phyloP scores from a whole-genome alignment of 495 filamentous ascomycete species.

The Gamarada debralockiae region DNA sequence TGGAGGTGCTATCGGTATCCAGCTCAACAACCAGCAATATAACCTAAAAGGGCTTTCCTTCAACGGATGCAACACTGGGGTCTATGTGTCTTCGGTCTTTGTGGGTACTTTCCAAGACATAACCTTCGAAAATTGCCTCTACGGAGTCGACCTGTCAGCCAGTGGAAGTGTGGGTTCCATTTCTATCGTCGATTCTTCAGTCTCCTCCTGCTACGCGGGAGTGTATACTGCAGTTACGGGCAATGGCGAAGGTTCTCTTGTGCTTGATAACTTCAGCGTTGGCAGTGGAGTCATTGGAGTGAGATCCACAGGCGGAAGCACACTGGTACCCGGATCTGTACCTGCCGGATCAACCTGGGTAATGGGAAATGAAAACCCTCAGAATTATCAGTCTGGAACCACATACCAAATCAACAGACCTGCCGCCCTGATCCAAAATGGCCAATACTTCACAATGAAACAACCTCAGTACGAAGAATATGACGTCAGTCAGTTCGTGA shows the following conservation, averaged over 20 bases:
- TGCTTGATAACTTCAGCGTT: constrained; percentile 43
- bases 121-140: constrained; percentile 43
- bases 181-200: constrained; percentile 38
- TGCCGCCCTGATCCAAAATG: constrained; percentile 26
- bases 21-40: constrained; percentile 49
- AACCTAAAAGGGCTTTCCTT: constrained; percentile 47
- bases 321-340: constrained; percentile 26
- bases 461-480: constrained; percentile 41
- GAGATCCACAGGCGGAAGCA: constrained; percentile 25
- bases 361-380: constrained; percentile 30
- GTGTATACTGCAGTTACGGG: not conserved
- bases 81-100: constrained; percentile 32
- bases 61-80: constrained; percentile 34
- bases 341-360: constrained; percentile 35
- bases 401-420: constrained; percentile 17
- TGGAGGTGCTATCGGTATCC: constrained; percentile 46
- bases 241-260: constrained; percentile 42
- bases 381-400: constrained; percentile 16
- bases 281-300: constrained; percentile 7
- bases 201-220: constrained; percentile 11
- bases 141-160: constrained; percentile 51
- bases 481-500: constrained; percentile 34
- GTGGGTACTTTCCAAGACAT: constrained; percentile 38
- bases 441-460: constrained; percentile 31
- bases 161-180: constrained; percentile 17